Percentiles rank a stretch among this genome's conserved stretches.
phyloP scores from a whole-genome alignment of 2,329 filamentous ascomycete species.

The Cladorrhinum sp. region DNA sequence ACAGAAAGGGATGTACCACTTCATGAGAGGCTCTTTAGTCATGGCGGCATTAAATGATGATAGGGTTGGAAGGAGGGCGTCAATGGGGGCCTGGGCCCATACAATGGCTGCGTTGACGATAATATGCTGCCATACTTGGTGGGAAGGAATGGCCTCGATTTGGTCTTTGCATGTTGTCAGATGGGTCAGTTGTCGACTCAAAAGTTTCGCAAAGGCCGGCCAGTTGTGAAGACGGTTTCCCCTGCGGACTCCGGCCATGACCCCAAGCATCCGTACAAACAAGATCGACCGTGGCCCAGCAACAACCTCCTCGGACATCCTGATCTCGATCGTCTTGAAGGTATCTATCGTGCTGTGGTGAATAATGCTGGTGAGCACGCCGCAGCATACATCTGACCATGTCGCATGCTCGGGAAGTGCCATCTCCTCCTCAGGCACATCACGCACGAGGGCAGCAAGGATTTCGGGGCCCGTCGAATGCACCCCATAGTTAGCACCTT shows the following conservation, averaged over 20 bases:
- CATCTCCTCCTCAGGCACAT: conserved; percentile 50
- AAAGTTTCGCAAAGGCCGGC: conserved; percentile 57
- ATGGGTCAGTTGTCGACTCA: conserved; percentile 51
- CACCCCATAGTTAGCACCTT: conserved; percentile 57
- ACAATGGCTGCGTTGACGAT: conserved; percentile 61
- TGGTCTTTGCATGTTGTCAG: conserved; percentile 41
- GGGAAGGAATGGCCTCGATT: conserved; percentile 35
- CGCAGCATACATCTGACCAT: conserved; percentile 67
- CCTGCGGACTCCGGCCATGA: conserved; percentile 74
- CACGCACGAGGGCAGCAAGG: conserved; percentile 49
- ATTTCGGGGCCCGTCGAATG: conserved; percentile 59
- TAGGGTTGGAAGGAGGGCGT: conserved; percentile 70
- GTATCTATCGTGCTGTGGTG: conserved; percentile 76
- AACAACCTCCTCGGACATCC: conserved; percentile 52
- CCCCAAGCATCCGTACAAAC: conserved; percentile 60
- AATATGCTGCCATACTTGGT: conserved; percentile 54
- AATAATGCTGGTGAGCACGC: conserved; percentile 74
- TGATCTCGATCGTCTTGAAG: conserved; percentile 65
- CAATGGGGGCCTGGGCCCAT: conserved; percentile 74
- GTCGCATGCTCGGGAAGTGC: conserved; percentile 38
- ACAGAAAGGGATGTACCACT: conserved; percentile 82
- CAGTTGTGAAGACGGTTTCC: conserved; percentile 73
- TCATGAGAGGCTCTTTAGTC: conserved; percentile 61
- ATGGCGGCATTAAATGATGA: conserved; percentile 63
- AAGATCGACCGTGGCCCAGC: conserved; percentile 44